phyloP scores from a whole-genome alignment of 2,329 filamentous ascomycete species.

The Trichophyton benhamiae region DNA sequence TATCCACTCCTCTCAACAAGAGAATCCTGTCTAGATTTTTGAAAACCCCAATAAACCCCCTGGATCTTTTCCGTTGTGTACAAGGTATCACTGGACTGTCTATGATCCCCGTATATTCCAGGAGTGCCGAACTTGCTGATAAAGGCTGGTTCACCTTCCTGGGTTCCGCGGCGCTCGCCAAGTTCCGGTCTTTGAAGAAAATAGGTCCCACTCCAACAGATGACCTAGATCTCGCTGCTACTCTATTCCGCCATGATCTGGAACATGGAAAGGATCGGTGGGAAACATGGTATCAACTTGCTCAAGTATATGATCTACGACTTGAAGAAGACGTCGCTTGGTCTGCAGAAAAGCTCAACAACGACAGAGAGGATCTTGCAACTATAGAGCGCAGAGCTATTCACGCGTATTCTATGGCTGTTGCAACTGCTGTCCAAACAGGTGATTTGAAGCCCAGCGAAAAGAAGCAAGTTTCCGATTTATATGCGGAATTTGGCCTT shows the following conservation, averaged over 20 bases:
- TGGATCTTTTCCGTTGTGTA: slow-evolving; percentile 67
- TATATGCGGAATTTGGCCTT: slow-evolving; percentile 57
- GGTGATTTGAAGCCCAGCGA: slow-evolving; percentile 44
- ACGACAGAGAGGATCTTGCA: slow-evolving; percentile 60
- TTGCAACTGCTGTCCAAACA: slow-evolving; percentile 47
- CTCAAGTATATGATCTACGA: slow-evolving; percentile 77
- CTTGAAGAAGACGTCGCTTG: slow-evolving; percentile 77
- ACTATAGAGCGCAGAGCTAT: slow-evolving; percentile 68
- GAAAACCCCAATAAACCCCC: slow-evolving; percentile 70
- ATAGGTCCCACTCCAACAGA: slow-evolving; percentile 68
- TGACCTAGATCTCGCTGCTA: slow-evolving; percentile 69
- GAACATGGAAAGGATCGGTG: slow-evolving; percentile 71
- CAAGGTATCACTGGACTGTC: slow-evolving; percentile 65
- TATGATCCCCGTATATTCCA: slow-evolving; percentile 55
- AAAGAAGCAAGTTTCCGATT: slow-evolving; percentile 46
- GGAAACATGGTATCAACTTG: slow-evolving; percentile 84
- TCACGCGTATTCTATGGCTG: slow-evolving; percentile 65
- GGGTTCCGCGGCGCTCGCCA: slow-evolving; percentile 76
- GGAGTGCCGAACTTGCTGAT: slow-evolving; percentile 57
- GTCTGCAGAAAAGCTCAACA: slow-evolving; percentile 86
- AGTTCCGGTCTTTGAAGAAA: slow-evolving; percentile 69
- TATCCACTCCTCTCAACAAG: slow-evolving; percentile 75
- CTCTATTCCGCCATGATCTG: slow-evolving; percentile 67
- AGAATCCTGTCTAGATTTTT: slow-evolving; percentile 71
- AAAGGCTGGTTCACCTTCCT: slow-evolving; percentile 89